Base-by-base conservation (phyloP, 2,329 filamentous ascomycete species). In the Microascus cirrosus region DNA sequence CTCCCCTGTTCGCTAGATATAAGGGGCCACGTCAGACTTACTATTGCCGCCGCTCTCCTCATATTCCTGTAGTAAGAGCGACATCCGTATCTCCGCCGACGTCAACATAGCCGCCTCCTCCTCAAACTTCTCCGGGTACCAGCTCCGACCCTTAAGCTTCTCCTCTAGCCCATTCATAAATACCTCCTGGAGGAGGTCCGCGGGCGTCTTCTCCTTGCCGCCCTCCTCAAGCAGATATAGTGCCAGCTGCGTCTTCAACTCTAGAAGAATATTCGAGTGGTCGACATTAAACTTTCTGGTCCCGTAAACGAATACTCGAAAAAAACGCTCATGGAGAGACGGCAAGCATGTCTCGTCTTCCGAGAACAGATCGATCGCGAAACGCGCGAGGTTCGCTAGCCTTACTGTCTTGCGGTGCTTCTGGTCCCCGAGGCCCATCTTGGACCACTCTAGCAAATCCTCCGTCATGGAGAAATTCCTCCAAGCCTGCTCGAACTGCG, bases 111-210 rank as follows among this genome's bases (percentile, higher is more conserved):
- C 65, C 51, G 68, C 65, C 57, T 74, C 71, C 28, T 70, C 65
- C 62, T 70, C 61, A 60, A 65, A 70, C 20, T 71, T 61, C 56
- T 69, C 67, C 24, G 64, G 61, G 18, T 65, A 65, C 2, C 65
- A 66, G 54, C 69, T 68, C 36, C 70, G 64, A 22, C 64, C 63
- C 12, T 66, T 72, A 53, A 80, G 63, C 52, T 71, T 70, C 12
- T 75, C 73, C 28, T 86, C 76, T 2, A 88, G 69, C 4, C 86
- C 74, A 10, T 77, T 71, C 7, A 78, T 74, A 39, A 89, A 75
- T 2, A 82, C 74, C 57, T 83, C 78, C 12, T 78, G 76, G 18
- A 86, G 66, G 20, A 78, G 71, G 18, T 82, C 78, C 15, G 82
- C 80, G 15, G 74, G 71, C 18, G 65, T 64, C 56, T 82, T 70